Percentiles rank a stretch among this genome's conserved stretches.
Evolutionary conservation across 441 rosid species (phyloP).

Genomic region (Cnidoscolus chayamansa): DNA sequence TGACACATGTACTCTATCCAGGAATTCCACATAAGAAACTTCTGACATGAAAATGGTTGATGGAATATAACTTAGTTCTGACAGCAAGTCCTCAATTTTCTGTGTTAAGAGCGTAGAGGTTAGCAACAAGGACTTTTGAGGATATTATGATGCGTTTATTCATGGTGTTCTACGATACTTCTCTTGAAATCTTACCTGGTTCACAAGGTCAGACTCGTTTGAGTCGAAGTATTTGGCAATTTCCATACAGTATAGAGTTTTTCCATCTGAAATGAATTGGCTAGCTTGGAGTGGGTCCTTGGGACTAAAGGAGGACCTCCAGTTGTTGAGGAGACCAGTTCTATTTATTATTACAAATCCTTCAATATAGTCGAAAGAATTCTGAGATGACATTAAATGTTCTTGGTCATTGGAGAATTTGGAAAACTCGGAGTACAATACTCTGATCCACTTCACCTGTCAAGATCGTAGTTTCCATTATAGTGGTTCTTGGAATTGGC

Average conservation of each 20-base stretch:
- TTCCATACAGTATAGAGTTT: conserved; percentile 79
- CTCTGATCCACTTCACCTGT: conserved; percentile 91
- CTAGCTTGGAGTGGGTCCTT: conserved; percentile 64
- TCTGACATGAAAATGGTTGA: conserved; percentile 61
- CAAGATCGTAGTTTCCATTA: conserved; percentile 25
- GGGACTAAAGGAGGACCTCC: conserved; percentile 82
- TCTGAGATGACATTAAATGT: conserved; percentile 50
- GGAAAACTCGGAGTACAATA: conserved; percentile 75
- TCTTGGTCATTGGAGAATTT: conserved; percentile 82
- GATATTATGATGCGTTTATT: background rate
- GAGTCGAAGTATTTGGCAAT: conserved; percentile 67
- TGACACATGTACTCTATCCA: conserved; percentile 71
- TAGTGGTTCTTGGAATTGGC: conserved; percentile 3
- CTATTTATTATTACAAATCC: conserved; percentile 79
- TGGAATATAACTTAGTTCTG: conserved; percentile 60
- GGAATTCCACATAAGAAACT: conserved; percentile 69
- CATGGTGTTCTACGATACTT: background rate
- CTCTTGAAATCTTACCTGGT: conserved; percentile 39
- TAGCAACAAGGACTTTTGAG: conserved; percentile 9
- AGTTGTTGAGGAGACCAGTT: conserved; percentile 64
- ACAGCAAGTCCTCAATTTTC: conserved; percentile 51
- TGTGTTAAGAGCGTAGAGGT: conserved; percentile 31
- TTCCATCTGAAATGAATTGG: conserved; percentile 71
- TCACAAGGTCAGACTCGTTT: conserved; percentile 34
- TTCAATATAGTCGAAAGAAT: conserved; percentile 77